phyloP scores from a whole-genome alignment of 2,329 filamentous ascomycete species.

The Plenodomus tracheiphilus region DNA sequence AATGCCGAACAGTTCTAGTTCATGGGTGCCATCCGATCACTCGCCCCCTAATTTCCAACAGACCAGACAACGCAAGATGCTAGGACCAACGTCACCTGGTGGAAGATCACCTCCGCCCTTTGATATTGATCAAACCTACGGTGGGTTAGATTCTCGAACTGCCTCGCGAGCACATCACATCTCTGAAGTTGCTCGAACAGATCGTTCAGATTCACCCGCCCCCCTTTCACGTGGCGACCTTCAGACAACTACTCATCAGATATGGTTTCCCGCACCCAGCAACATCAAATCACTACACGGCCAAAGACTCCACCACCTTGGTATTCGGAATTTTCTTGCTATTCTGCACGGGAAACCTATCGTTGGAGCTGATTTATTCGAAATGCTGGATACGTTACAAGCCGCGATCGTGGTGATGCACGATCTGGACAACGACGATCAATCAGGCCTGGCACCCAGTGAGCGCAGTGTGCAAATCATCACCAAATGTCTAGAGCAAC shows the following conservation, averaged over 20 bases:
- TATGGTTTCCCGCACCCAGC: conserved; percentile 64
- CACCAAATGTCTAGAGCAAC: conserved; percentile 62
- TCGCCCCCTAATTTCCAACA: conserved; percentile 21
- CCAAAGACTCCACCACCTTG: conserved; percentile 63
- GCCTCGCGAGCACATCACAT: conserved; percentile 21
- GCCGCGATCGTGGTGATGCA: conserved; percentile 61
- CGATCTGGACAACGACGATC: conserved; percentile 48
- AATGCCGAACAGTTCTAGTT: conserved; percentile 25
- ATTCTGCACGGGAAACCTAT: conserved; percentile 66
- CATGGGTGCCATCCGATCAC: conserved; percentile 14
- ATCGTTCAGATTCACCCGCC: conserved; percentile 15
- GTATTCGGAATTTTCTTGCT: conserved; percentile 71
- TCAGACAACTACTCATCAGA: conserved; percentile 48
- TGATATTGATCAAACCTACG: conserved; percentile 33
- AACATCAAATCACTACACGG: conserved; percentile 51
- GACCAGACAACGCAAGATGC: conserved; percentile 26
- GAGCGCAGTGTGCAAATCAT: conserved; percentile 61
- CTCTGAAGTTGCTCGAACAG: conserved; percentile 11
- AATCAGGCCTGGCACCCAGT: conserved; percentile 31
- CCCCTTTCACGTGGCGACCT: conserved; percentile 10
- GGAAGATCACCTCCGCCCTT: conserved; percentile 34
- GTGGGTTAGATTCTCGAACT: conserved; percentile 12
- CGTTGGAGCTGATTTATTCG: conserved; percentile 65
- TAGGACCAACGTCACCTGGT: conserved; percentile 27
- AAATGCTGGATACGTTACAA: conserved; percentile 66